Evolutionary conservation across 805 yeast genomes (phyloP).

Genomic region (Zygotorulaspora chibaensis): DNA sequence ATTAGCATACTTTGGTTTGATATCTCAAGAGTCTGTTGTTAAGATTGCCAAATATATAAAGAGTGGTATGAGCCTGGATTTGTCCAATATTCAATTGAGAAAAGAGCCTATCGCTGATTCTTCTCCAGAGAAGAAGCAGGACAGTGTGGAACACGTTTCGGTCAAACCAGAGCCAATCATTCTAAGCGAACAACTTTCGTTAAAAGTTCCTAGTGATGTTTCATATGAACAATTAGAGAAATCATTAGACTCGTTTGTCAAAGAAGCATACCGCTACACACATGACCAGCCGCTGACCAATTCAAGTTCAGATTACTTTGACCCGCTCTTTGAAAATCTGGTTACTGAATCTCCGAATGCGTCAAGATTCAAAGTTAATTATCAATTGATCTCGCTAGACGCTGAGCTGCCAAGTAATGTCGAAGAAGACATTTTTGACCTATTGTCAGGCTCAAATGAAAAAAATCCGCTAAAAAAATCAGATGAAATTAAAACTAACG

Average conservation of each 20-base stretch:
- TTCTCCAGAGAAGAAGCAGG: conserved; percentile 12
- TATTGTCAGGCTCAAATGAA: conserved; percentile 16
- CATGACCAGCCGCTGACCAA: conserved; percentile 22
- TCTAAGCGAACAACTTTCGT: conserved; percentile 28
- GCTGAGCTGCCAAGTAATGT: conserved; percentile 2
- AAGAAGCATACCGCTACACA: conserved; percentile 39
- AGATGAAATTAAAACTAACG: conserved; percentile 1
- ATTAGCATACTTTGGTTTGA: conserved; percentile 72
- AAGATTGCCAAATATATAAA: conserved; percentile 54
- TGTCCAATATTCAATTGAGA: conserved; percentile 54
- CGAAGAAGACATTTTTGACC: conserved; percentile 27
- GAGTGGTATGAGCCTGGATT: conserved; percentile 59
- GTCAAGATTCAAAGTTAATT: conserved; percentile 27
- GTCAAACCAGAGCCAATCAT: conserved; percentile 32
- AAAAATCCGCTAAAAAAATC: background rate
- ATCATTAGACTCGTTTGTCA: conserved; percentile 46
- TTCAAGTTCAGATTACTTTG: conserved; percentile 46
- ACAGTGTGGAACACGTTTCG: conserved; percentile 16
- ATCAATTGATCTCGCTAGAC: conserved; percentile 18
- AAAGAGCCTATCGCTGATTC: conserved; percentile 22
- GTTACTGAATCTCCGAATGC: conserved; percentile 39
- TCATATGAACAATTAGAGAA: conserved; percentile 37
- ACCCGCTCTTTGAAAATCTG: conserved; percentile 57
- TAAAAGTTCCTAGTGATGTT: conserved; percentile 31
- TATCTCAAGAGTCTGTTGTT: conserved; percentile 51